phyloP scores from a whole-genome alignment of 2,329 filamentous ascomycete species.

The Furcasterigmium furcatum region DNA sequence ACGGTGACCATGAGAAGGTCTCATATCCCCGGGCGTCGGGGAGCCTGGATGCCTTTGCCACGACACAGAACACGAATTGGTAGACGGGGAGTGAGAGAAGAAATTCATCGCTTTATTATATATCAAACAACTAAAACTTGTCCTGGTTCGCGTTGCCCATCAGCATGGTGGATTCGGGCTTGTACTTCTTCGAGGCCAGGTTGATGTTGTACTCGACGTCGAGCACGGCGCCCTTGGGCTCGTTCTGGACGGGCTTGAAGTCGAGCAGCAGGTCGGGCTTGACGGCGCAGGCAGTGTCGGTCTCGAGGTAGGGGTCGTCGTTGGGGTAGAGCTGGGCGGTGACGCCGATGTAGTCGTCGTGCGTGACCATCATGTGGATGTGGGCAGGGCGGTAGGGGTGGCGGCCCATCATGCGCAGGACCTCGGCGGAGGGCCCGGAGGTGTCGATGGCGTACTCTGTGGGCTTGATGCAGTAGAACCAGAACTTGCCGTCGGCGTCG shows the following conservation, averaged over 20 bases:
- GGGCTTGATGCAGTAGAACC: slow-evolving; percentile 61
- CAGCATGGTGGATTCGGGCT: slow-evolving; percentile 15
- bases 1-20: too few relatives aligned
- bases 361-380: slow-evolving; percentile 28
- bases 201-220: slow-evolving; percentile 26
- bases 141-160: slow-evolving; percentile 15
- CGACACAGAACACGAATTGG: too few relatives aligned
- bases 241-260: slow-evolving; percentile 35
- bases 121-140: slow-evolving; percentile 8
- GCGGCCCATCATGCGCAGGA: slow-evolving; percentile 17
- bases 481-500: slow-evolving; percentile 58
- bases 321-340: slow-evolving; percentile 67
- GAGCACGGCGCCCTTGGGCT: slow-evolving; percentile 21
- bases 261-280: slow-evolving; percentile 34
- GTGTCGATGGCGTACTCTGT: slow-evolving; percentile 61
- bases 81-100: too few relatives aligned
- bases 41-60: too few relatives aligned
- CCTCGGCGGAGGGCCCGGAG: slow-evolving; percentile 33
- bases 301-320: slow-evolving; percentile 48
- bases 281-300: slow-evolving; percentile 31
- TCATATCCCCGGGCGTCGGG: too few relatives aligned
- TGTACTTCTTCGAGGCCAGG: slow-evolving; percentile 19
- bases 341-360: slow-evolving; percentile 56
- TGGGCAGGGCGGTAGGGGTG: slow-evolving; percentile 18
- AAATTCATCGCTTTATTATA: neutral